Evolutionary conservation across 495 filamentous ascomycete species (phyloP).

Genomic region (Trichoderma virens): DNA sequence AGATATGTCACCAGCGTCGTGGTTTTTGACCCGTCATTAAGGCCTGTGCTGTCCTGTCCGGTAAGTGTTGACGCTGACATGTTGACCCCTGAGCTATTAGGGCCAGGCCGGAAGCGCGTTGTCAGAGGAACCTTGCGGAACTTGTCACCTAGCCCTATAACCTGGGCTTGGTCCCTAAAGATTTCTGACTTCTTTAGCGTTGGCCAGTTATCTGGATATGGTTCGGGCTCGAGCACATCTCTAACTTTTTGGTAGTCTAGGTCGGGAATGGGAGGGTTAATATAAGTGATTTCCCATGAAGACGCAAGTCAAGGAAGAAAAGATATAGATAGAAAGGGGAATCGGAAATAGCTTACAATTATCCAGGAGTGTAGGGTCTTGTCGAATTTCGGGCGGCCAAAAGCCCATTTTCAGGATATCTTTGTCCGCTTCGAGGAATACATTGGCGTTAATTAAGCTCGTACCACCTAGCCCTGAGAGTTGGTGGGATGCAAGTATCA

Average conservation of each 20-base stretch:
- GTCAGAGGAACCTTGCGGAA: slow-evolving; percentile 54
- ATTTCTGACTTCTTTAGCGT: slow-evolving; percentile 47
- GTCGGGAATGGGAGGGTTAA: neutral
- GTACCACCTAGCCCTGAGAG: slow-evolving; percentile 52
- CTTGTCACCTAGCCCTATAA: slow-evolving; percentile 40
- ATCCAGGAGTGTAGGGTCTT: slow-evolving; percentile 35
- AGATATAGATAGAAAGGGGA: neutral
- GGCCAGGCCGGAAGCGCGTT: slow-evolving; percentile 51
- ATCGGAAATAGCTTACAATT: slow-evolving; percentile 36
- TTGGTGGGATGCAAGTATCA: neutral
- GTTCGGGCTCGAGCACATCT: slow-evolving; percentile 49
- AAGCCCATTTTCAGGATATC: slow-evolving; percentile 42
- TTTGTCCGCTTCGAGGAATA: slow-evolving; percentile 54
- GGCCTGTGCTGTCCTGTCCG: slow-evolving; percentile 54
- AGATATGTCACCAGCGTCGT: slow-evolving; percentile 59
- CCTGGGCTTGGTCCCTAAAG: slow-evolving; percentile 47
- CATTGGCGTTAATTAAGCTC: slow-evolving; percentile 60
- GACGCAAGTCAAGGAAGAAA: neutral
- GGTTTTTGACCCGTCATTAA: slow-evolving; percentile 63
- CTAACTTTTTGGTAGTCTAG: slow-evolving; percentile 50
- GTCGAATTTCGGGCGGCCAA: slow-evolving; percentile 54
- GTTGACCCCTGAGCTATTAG: slow-evolving; percentile 53
- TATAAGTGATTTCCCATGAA: slow-evolving; percentile 10
- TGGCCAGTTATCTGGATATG: slow-evolving; percentile 51
- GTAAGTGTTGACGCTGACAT: slow-evolving; percentile 53